A percentile compares a stretch with the other conserved stretches of the same genome.
Evolutionary conservation across 2,329 filamentous ascomycete species (phyloP).

Genomic region (Sporothrix schenckii): DNA sequence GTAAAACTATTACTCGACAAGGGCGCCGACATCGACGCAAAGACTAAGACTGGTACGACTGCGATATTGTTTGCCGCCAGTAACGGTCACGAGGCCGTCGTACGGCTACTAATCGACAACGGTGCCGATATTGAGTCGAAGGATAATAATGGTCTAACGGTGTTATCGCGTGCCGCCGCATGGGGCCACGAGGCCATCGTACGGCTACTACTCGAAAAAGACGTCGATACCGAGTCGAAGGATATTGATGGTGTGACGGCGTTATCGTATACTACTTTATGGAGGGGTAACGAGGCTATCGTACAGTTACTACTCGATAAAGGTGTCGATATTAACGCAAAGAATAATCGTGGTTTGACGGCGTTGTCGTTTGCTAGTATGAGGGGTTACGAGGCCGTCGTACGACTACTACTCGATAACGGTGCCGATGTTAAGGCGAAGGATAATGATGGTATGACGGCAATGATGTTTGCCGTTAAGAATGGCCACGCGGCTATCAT

Average conservation of each 20-base stretch:
- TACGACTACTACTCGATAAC: not conserved
- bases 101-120: not conserved
- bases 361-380: not conserved
- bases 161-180: not conserved
- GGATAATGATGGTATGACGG: not conserved
- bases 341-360: not conserved
- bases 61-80: not conserved
- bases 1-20: not conserved
- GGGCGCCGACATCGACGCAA: not conserved
- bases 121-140: not conserved
- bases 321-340: not conserved
- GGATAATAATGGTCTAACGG: not conserved
- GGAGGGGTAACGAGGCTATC: not conserved
- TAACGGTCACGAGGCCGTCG: not conserved
- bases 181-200: not conserved
- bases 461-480: no score
- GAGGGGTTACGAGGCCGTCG: not conserved
- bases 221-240: not conserved
- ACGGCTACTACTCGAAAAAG: not conserved
- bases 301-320: not conserved
- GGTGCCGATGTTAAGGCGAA: not conserved
- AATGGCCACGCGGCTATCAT: no score
- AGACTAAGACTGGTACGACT: not conserved
- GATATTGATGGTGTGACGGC: not conserved
- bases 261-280: not conserved